Percentiles rank a stretch among this genome's conserved stretches.
Conservation (phyloP, 148 eudicot genomes). For the Arbutus unedo region DNA sequence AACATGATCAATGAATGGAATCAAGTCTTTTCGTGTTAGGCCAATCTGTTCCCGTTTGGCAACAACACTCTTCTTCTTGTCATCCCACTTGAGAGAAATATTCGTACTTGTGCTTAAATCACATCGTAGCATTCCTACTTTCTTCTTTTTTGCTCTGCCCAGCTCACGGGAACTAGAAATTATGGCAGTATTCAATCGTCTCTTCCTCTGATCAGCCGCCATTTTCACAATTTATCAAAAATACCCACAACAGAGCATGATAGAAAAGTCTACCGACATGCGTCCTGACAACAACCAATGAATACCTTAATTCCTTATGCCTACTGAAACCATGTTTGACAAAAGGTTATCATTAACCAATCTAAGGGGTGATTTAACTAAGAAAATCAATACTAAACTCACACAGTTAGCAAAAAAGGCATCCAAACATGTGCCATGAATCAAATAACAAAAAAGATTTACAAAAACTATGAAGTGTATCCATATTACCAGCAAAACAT, state of each 20-base stretch:
- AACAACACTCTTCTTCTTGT: constrained; percentile 58
- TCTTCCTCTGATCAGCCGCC: constrained; percentile 89
- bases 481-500: neutral
- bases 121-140: constrained; percentile 29
- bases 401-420: neutral
- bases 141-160: constrained; percentile 55
- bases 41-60: constrained; percentile 81
- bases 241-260: constrained; percentile 24
- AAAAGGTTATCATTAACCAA: constrained; percentile 2
- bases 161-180: constrained; percentile 39
- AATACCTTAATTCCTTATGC: constrained; percentile 6
- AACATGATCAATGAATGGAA: constrained; percentile 35
- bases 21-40: constrained; percentile 56
- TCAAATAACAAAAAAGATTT: neutral
- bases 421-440: neutral
- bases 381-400: neutral
- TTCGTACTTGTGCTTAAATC: constrained; percentile 45
- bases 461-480: neutral
- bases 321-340: neutral
- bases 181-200: constrained; percentile 41
- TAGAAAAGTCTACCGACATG: neutral
- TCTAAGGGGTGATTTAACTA: neutral
- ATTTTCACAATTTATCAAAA: constrained; percentile 34
- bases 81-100: constrained; percentile 85
- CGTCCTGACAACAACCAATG: neutral